Percentiles rank a stretch among this genome's conserved stretches.
These are phyloP conservation scores for Trebouxia sp. DNA, from an alignment of 139 green algal genomes.

Conservation along the genomic window DNA sequence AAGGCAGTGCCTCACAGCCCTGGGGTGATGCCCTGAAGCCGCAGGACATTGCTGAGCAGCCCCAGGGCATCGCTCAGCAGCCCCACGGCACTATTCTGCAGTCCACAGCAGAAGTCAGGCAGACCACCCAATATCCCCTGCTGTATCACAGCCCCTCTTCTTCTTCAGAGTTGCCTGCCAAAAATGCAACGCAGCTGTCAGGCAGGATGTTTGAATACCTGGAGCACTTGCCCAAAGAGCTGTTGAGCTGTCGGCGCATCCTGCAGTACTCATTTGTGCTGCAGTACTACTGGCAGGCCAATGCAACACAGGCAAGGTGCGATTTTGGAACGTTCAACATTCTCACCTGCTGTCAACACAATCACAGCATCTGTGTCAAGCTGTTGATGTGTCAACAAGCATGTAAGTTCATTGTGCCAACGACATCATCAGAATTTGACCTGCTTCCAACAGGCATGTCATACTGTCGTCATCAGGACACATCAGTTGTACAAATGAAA, in stretches of 20 bases:
- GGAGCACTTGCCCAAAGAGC: background rate
- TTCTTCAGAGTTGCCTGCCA: background rate
- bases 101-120: background rate
- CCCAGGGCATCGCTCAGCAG: background rate
- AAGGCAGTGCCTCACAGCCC: background rate
- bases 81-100: background rate
- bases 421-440: no score
- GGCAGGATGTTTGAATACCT: background rate
- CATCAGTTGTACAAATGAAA: no score
- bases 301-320: background rate
- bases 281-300: background rate
- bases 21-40: no score
- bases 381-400: no score
- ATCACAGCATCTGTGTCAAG: no score
- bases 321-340: no score
- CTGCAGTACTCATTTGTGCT: conserved; percentile 5
- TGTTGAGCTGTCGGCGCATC: background rate
- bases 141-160: no score
- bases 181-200: background rate
- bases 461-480: no score
- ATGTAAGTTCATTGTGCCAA: no score
- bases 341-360: no score
- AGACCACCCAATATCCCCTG: no score
- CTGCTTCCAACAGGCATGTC: no score
- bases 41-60: background rate